Conservation (phyloP, 345 rosid genomes). For the Salix udensis region DNA sequence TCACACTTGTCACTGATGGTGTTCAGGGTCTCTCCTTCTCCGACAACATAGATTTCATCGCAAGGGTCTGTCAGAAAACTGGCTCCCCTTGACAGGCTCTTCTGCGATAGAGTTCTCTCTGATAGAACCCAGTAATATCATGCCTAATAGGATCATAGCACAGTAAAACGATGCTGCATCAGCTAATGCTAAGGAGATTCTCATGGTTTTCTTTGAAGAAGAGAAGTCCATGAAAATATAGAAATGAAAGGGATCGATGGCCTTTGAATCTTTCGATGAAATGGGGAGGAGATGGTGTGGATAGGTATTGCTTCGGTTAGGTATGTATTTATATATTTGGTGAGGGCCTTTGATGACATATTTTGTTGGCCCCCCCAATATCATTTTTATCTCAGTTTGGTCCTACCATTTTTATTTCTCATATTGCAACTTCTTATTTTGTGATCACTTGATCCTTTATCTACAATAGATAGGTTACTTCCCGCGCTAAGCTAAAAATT, state of each 20-base stretch:
- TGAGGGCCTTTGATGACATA: background rate
- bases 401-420: background rate
- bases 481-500: no score
- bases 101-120: slow-evolving; percentile 33
- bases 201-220: slow-evolving; percentile 18
- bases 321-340: background rate
- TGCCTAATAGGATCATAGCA: slow-evolving; percentile 41
- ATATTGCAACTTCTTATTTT: background rate
- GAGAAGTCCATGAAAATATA: slow-evolving; percentile 10
- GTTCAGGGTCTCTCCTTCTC: slow-evolving; percentile 78
- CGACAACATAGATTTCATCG: slow-evolving; percentile 67
- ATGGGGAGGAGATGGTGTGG: background rate
- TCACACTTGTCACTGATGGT: slow-evolving; percentile 75
- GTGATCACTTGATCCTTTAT: background rate
- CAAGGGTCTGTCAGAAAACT: slow-evolving; percentile 45
- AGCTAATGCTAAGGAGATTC: slow-evolving; percentile 23
- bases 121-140: slow-evolving; percentile 51
- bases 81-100: slow-evolving; percentile 39
- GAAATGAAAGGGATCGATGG: background rate
- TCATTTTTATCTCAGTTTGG: background rate
- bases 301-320: background rate
- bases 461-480: no score
- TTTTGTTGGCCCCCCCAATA: background rate
- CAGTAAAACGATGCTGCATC: slow-evolving; percentile 67
- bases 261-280: slow-evolving; percentile 2